Evolutionary conservation across 2,329 filamentous ascomycete species (phyloP), one percentile per base, ranked within the genome.

Genomic region (Sporothrix inflata): DNA sequence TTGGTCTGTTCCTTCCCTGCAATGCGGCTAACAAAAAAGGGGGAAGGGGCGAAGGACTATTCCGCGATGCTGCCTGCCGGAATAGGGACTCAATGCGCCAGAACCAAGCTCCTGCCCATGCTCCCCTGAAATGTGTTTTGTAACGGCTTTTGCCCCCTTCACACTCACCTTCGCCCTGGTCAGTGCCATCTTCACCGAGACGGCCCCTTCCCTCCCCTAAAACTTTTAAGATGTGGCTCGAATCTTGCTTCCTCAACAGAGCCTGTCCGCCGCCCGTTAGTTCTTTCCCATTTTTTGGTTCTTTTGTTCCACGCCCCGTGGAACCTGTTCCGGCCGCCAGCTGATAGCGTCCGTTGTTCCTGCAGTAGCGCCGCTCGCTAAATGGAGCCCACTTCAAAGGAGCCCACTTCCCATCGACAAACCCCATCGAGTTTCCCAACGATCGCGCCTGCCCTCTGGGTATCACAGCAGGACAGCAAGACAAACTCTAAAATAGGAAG

Each of bases 401-500:
- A 42, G n/a, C 38, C n/a, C 40, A 49, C 40, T 21, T 34, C 4
- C 24, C 42, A n/a, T 12, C 14, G 63, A 67, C 27, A 47, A 47
- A 27, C n/a, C 38, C n/a, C 38, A 30, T 61, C 55, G 55, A n/a
- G 38, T 40, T 8, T 40, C 19, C 38, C 38, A 45, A 27, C 38
- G 60, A 65, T 45, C 60, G 65, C n/a, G 47, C 65, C 27, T 53
- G 47, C 27, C 27, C 34, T 51, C 16, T 38, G 47, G 47, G 45
- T 40, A 24, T 24, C 45, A 68, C 65, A 53, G 53, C 42, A 49
- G 16, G 42, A 34, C 24, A 34, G 6, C 9, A 63, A 45, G 38
- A 45, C 40, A 68, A 67, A 40, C 27, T 49, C 65, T 40, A 68
- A 68, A 42, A 68, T 55, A 53, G 47, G 65, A 68, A 68, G 40